Conservation (phyloP, 1,284 basidiomycete species). For the Trichosporon sp. region DNA sequence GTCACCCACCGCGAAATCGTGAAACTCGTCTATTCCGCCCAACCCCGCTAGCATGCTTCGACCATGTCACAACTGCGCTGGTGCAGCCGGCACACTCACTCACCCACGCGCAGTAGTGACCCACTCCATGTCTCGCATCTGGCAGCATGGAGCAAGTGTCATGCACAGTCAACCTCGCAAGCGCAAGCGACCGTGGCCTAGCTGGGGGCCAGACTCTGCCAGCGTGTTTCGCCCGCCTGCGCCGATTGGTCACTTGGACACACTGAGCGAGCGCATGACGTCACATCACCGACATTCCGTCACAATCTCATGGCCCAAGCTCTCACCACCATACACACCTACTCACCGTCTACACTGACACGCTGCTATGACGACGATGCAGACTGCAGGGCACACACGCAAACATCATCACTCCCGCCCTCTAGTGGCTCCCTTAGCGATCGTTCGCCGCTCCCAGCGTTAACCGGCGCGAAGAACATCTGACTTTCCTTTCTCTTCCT, state of each 20-base stretch:
- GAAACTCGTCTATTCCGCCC: too few relatives aligned
- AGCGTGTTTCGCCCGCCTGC: background rate
- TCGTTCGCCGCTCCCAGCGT: background rate
- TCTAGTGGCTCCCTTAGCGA: too few relatives aligned
- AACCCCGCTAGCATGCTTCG: background rate
- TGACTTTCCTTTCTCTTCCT: constrained; percentile 3
- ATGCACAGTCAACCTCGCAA: background rate
- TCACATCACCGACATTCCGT: constrained; percentile 5
- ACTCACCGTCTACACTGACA: background rate
- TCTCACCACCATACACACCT: background rate
- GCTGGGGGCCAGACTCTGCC: background rate
- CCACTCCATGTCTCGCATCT: background rate
- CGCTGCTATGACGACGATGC: constrained; percentile 9
- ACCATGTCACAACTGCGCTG: background rate
- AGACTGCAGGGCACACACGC: background rate
- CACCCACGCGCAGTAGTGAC: background rate
- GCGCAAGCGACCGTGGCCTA: background rate
- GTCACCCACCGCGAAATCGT: background rate
- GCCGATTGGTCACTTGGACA: constrained; percentile 2
- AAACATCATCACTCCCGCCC: background rate
- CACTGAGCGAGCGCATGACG: background rate
- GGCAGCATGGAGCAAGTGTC: background rate
- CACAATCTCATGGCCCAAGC: background rate
- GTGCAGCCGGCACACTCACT: background rate
- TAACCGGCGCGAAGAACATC: background rate